Percentiles rank a stretch among this genome's conserved stretches.
Evolutionary conservation across 768 basidiomycete species (phyloP).

Genomic region (Suillus decipiens): DNA sequence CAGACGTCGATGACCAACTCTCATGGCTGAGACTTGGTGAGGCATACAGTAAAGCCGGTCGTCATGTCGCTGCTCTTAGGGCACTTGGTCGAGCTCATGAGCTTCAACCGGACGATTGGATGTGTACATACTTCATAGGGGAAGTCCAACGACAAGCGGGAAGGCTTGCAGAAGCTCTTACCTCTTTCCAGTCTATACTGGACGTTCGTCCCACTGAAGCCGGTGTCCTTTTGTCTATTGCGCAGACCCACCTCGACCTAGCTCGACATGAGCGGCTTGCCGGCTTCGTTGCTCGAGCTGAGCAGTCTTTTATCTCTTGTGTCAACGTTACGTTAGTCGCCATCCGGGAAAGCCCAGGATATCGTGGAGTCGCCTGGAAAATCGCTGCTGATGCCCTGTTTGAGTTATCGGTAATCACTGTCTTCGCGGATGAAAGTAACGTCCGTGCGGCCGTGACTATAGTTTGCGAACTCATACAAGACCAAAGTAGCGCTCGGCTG

Average conservation of each 20-base stretch:
- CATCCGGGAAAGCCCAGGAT: conserved; percentile 56
- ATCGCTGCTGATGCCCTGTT: conserved; percentile 73
- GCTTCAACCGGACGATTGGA: conserved; percentile 79
- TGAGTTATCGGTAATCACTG: conserved; percentile 56
- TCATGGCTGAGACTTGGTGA: conserved; percentile 94
- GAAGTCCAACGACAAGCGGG: conserved; percentile 82
- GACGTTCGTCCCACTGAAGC: conserved; percentile 60
- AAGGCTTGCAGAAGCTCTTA: conserved; percentile 73
- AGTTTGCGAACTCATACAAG: conserved; percentile 41
- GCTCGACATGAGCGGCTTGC: conserved; percentile 63
- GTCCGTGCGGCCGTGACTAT: conserved; percentile 37
- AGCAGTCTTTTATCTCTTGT: conserved; percentile 68
- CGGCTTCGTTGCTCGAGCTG: conserved; percentile 77
- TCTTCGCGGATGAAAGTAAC: conserved; percentile 46
- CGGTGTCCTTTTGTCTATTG: conserved; percentile 70
- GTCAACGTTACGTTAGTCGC: conserved; percentile 51
- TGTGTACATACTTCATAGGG: conserved; percentile 79
- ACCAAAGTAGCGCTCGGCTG: conserved; percentile 44
- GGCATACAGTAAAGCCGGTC: conserved; percentile 85
- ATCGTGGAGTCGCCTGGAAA: conserved; percentile 83
- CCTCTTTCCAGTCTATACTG: conserved; percentile 59
- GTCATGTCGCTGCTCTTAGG: conserved; percentile 87
- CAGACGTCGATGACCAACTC: conserved; percentile 71
- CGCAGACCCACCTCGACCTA: conserved; percentile 69
- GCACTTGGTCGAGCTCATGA: conserved; percentile 76